Base-by-base conservation (phyloP, 2,329 filamentous ascomycete genomes). In the Botrytis elliptica region DNA sequence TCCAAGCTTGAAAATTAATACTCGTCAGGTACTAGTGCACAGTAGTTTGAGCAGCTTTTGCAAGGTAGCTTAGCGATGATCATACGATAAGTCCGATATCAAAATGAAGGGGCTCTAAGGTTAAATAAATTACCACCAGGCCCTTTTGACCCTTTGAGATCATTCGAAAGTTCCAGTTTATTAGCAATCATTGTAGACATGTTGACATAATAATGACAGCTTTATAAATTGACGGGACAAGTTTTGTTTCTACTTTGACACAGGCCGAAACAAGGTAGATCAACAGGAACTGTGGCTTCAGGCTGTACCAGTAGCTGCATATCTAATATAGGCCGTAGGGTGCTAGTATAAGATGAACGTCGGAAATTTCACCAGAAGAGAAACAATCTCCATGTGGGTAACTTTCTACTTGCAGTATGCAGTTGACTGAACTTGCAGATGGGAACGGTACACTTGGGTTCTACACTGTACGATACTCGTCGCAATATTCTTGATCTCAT, bases 81-180 rank as follows among this genome's bases (percentile, higher is more conserved):
- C 33, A 67, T 33, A 33, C 64, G 44, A 67, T 20, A 20, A 38
- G 8, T n/a, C 25, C 25, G 14, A 55, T 10, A 29, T 10, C 46
- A 29, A 67, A 55, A 67, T 67, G 65, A 67, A 67, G 65, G 65
- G 65, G 46, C 46, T 29, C 22, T 20, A 55, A 29, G 65, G 46
- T 67, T 40, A 7, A 38, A 67, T 40, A 40, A 40, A 55, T 67
- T 38, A 52, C 33, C 40, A 67, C 22, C 14, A 66, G 22, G 44
- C 33, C 22, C 14, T 52, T 52, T n/a, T n/a, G 29, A 66, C 49
- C 14, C 25, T 52, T 38, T 25, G 44, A 52, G n/a, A 52, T 38
- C 1, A 25, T 66, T 38, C 4, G 63, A 16, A 22, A 22, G 44
- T 44, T 42, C 33, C 36, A n/a, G 22, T 38, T 10, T 33, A 33